Percentiles rank a stretch among this genome's conserved stretches.
Evolutionary conservation across 2,329 filamentous ascomycete genomes (phyloP).

Genomic region (Aspergillus fumigatus): DNA sequence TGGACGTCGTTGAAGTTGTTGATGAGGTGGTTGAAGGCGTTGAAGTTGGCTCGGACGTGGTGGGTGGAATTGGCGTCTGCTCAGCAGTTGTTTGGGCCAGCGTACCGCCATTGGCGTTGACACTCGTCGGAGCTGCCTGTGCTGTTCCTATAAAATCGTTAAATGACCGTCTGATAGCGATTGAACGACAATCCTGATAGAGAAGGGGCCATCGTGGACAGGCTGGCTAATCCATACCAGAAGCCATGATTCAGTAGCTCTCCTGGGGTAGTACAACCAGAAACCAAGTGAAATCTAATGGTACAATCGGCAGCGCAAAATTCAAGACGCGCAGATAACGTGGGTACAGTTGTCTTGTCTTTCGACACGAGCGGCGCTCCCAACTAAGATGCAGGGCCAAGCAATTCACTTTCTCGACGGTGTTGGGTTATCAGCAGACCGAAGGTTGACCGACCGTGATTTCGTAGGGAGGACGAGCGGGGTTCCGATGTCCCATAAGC

Average conservation of each 20-base stretch:
- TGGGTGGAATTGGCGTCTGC: constrained; percentile 9
- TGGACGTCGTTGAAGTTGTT: constrained; percentile 11
- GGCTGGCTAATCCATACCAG: not conserved
- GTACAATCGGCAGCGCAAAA: not conserved
- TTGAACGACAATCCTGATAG: not conserved
- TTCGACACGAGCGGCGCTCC: not conserved
- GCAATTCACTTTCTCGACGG: not conserved
- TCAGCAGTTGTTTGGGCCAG: constrained; percentile 9
- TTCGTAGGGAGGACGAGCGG: not conserved
- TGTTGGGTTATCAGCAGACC: not conserved
- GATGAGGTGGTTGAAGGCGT: constrained; percentile 11
- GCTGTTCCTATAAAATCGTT: not conserved
- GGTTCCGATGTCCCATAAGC: not conserved
- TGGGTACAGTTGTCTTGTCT: not conserved
- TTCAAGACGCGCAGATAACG: not conserved
- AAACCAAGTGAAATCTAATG: not conserved
- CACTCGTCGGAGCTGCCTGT: constrained; percentile 4
- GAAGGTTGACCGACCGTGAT: not conserved
- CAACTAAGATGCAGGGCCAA: not conserved
- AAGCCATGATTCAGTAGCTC: not conserved
- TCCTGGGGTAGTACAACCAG: not conserved
- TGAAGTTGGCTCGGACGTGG: constrained; percentile 14
- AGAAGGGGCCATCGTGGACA: not conserved
- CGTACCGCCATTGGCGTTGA: constrained; percentile 8
- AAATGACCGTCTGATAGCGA: not conserved